Percentiles rank a stretch among this genome's conserved stretches.
phyloP scores from a whole-genome alignment of 768 basidiomycete species.

The Phanerochaete carnosa region DNA sequence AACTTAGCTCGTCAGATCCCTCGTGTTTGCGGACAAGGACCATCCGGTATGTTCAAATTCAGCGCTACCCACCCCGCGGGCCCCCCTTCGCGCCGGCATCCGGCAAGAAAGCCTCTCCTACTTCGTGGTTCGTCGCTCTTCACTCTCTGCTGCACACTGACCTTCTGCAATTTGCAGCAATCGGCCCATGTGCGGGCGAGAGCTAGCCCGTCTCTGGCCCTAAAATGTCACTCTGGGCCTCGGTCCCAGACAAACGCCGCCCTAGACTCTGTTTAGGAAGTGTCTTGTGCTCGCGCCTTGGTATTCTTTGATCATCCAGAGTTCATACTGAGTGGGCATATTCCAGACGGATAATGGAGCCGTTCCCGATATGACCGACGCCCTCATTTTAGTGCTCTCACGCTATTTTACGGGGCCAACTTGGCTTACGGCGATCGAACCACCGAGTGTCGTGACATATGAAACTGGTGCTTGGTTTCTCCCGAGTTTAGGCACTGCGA shows the following conservation, averaged over 20 bases:
- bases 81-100: background rate
- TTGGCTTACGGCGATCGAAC: background rate
- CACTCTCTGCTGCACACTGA: background rate
- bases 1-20: background rate
- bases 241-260: background rate
- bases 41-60: slow-evolving; percentile 3
- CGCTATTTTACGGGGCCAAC: background rate
- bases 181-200: background rate
- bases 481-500: background rate
- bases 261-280: background rate
- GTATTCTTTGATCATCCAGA: too few species aligned
- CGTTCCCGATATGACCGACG: background rate
- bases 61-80: background rate
- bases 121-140: background rate
- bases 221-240: background rate
- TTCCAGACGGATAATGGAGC: background rate
- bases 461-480: background rate
- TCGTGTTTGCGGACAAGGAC: background rate
- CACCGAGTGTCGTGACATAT: background rate
- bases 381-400: background rate
- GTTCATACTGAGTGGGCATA: too few species aligned
- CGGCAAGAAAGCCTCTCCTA: background rate
- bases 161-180: background rate
- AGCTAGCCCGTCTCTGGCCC: background rate
- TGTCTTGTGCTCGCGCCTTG: background rate